These are phyloP conservation scores for Calonectria pteridis DNA, from an alignment of 2,329 filamentous ascomycete species.

Conservation along the genomic window DNA sequence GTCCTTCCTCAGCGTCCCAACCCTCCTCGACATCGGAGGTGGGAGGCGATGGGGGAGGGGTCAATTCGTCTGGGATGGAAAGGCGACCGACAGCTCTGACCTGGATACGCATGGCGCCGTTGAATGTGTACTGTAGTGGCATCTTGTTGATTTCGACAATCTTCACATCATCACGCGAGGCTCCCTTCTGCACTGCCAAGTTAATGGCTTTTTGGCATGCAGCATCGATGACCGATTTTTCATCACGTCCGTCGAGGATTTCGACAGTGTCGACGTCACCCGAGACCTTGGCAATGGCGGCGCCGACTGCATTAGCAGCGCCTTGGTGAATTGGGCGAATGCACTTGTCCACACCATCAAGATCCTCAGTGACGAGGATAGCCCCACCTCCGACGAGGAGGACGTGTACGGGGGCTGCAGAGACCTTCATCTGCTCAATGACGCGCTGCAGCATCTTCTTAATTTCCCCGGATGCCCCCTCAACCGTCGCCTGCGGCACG, in stretches of 20 bases:
- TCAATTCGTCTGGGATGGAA: slow-evolving; percentile 44
- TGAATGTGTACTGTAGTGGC: slow-evolving; percentile 52
- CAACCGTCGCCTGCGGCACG: slow-evolving; percentile 36
- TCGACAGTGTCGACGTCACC: slow-evolving; percentile 66
- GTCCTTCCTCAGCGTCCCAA: slow-evolving; percentile 36
- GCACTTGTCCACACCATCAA: slow-evolving; percentile 63
- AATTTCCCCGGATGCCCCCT: slow-evolving; percentile 50
- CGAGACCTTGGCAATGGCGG: slow-evolving; percentile 68
- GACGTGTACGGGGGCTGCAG: slow-evolving; percentile 62
- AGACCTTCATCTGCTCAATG: slow-evolving; percentile 69
- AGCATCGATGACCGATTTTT: slow-evolving; percentile 53
- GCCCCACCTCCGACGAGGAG: slow-evolving; percentile 71
- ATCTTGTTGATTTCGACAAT: slow-evolving; percentile 61
- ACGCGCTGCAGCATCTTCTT: slow-evolving; percentile 62
- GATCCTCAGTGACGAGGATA: slow-evolving; percentile 60
- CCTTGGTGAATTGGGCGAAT: slow-evolving; percentile 65
- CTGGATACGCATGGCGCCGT: slow-evolving; percentile 51
- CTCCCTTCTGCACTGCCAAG: slow-evolving; percentile 48
- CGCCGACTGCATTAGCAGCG: slow-evolving; percentile 71
- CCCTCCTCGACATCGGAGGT: slow-evolving; percentile 12
- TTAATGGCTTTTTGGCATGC: slow-evolving; percentile 52
- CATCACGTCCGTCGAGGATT: slow-evolving; percentile 54
- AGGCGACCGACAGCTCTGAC: slow-evolving; percentile 51
- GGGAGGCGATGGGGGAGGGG: slow-evolving; percentile 38
- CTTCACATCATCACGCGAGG: slow-evolving; percentile 49